These are phyloP conservation scores for Epichloe scottii DNA, from an alignment of 2,329 filamentous ascomycete genomes.

Conservation along the genomic window DNA sequence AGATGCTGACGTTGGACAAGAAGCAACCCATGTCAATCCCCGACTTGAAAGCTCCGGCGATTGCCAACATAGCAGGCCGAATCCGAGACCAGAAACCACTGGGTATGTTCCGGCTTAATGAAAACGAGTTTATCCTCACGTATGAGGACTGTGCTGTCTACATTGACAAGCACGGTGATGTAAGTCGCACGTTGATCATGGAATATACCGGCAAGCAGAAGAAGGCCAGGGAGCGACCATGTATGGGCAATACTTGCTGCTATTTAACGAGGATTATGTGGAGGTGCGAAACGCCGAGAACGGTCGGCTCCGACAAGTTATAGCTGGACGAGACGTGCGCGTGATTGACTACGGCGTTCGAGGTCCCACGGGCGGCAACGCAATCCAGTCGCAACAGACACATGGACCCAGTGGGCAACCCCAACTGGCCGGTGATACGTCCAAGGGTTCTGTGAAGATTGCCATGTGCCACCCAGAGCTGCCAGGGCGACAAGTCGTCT, in stretches of 20 bases:
- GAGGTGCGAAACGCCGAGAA: conserved; percentile 97
- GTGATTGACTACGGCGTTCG: conserved; percentile 77
- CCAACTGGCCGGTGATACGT: conserved; percentile 29
- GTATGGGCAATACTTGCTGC: conserved; percentile 79
- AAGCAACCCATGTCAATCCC: conserved; percentile 93
- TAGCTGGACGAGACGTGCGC: conserved; percentile 79
- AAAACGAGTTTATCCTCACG: conserved; percentile 82
- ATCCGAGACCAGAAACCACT: conserved; percentile 75
- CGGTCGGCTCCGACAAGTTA: conserved; percentile 83
- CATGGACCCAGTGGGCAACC: conserved; percentile 23
- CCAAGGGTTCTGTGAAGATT: conserved; percentile 76
- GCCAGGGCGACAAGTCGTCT: conserved; percentile 70
- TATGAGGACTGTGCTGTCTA: conserved; percentile 97
- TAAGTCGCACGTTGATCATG: conserved; percentile 90
- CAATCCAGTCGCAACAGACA: conserved; percentile 20
- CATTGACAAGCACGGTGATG: conserved; percentile 94
- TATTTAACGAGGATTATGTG: conserved; percentile 94
- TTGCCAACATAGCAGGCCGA: conserved; percentile 72
- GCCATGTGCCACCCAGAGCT: conserved; percentile 89
- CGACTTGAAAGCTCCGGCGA: conserved; percentile 65
- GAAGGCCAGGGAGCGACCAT: conserved; percentile 72
- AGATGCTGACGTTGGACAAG: conserved; percentile 93
- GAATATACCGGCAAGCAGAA: conserved; percentile 87
- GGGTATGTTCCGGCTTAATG: conserved; percentile 91
- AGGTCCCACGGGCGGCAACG: conserved; percentile 42